Evolutionary conservation across 2,329 filamentous ascomycete genomes (phyloP).

Genomic region (Thermochaetoides dissita): DNA sequence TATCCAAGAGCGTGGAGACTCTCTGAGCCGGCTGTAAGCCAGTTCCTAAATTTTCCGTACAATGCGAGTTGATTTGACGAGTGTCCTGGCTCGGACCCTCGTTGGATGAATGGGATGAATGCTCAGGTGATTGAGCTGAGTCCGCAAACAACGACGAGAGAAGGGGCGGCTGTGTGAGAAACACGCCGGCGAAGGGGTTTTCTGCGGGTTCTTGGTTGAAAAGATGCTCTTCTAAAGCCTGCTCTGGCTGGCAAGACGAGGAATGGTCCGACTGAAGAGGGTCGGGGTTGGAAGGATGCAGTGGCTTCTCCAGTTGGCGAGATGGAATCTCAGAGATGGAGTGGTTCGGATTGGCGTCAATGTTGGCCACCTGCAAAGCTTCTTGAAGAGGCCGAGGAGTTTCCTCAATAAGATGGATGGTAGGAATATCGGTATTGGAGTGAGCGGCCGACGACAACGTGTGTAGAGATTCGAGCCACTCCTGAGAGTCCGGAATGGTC

Average conservation of each 20-base stretch:
- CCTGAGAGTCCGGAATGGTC: conserved; percentile 33
- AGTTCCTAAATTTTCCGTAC: not conserved
- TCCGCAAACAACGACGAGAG: not conserved
- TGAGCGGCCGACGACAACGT: not conserved
- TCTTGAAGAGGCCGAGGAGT: conserved; percentile 8
- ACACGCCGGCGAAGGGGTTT: conserved; percentile 2
- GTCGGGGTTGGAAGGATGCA: not conserved
- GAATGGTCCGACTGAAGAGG: not conserved
- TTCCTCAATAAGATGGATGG: conserved; percentile 13
- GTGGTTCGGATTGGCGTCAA: not conserved
- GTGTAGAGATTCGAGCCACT: conserved; percentile 12
- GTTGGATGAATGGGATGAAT: not conserved
- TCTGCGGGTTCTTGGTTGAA: not conserved
- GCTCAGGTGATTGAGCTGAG: not conserved
- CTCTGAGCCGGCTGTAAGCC: conserved; percentile 9
- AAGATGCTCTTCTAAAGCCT: not conserved
- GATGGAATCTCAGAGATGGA: conserved; percentile 8
- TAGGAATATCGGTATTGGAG: not conserved
- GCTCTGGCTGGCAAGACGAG: not conserved
- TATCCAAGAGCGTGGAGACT: conserved; percentile 1
- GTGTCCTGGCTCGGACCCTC: not conserved
- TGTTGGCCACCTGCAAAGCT: not conserved
- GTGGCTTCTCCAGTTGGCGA: conserved; percentile 4
- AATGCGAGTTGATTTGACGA: not conserved
- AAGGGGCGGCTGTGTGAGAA: conserved; percentile 10